Base-by-base conservation (phyloP, 192 early-diverging fungal species). In the Mortierella hygrophila region DNA sequence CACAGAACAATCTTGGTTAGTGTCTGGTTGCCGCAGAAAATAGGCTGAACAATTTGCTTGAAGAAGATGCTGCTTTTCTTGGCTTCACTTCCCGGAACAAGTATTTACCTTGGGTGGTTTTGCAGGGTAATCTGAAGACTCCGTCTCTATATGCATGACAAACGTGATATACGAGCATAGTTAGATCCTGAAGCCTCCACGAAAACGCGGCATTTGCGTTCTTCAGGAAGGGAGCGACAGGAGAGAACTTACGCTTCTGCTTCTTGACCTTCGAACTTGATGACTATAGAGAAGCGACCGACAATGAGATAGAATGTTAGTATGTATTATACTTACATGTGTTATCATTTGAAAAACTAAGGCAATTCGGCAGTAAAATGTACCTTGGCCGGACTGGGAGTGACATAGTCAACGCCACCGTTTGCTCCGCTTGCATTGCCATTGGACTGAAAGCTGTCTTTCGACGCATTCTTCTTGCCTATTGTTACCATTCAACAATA, bases 401-500 rank as follows among this genome's bases (percentile, higher is more conserved):
- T 57, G 20, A 72, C 55, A 55, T 83, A 83, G 38, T 83, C 82
- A 21, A 21, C 74, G 29, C 75, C 60, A 42, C 76, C 76, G 38
- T 78, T 78, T 29, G 60, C 20, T 49, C 70, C 70, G 35, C 57
- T 69, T 26, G 49, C 23, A 63, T 44, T 75, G 7, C 76, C 72
- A 54, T 70, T 78, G 18, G 75, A 65, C 4, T 38, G 54, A 18
- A 35, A 46, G 29, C 37, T 75, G 44, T 11, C 73, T 26, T 29
- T 74, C n/a, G 57, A 38, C 4, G 81, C 57, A 68, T 82, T 82
- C 76, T 82, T 82, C 26, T 82, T 82, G 54, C 81, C 81, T 82
- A 41, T 26, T n/a, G 16, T n/a, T 20, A 41, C 1, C 29, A 29
- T 65, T 52, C 9, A 35, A 10, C 20, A 41, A n/a, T n/a, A 41